These are phyloP conservation scores for Steccherinum ochraceum DNA, from an alignment of 768 basidiomycete species.

Conservation along the genomic window DNA sequence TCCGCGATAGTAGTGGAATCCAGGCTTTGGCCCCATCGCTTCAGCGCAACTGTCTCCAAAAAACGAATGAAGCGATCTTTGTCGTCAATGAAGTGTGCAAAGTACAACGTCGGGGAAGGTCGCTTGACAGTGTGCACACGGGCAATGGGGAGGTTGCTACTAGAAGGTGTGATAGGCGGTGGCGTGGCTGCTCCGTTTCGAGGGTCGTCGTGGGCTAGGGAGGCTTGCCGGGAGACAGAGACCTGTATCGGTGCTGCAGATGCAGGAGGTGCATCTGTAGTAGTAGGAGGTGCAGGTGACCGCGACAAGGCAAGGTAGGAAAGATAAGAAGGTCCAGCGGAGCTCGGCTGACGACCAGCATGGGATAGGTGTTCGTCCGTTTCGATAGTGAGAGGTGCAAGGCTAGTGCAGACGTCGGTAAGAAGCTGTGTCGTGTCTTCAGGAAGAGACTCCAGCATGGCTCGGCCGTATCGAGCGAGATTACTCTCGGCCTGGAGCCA, in stretches of 20 bases:
- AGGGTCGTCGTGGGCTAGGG: background rate
- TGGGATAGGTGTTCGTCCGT: slow-evolving; percentile 28
- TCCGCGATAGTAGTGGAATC: slow-evolving; percentile 16
- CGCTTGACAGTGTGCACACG: slow-evolving; percentile 35
- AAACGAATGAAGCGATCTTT: slow-evolving; percentile 78
- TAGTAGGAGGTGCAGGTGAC: slow-evolving; percentile 18
- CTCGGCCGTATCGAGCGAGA: slow-evolving; percentile 81
- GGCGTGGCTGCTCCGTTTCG: slow-evolving; percentile 16
- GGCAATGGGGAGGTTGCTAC: slow-evolving; percentile 10
- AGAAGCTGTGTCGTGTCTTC: slow-evolving; percentile 86
- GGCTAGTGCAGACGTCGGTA: slow-evolving; percentile 84
- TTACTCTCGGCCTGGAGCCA: slow-evolving; percentile 75
- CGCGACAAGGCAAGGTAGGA: slow-evolving; percentile 76
- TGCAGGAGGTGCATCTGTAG: slow-evolving; percentile 3
- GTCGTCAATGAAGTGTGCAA: slow-evolving; percentile 92
- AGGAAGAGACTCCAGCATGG: slow-evolving; percentile 75
- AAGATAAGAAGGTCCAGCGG: slow-evolving; percentile 57
- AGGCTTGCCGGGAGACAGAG: background rate
- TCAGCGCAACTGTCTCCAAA: slow-evolving; percentile 77
- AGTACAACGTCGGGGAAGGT: slow-evolving; percentile 82
- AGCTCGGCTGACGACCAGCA: slow-evolving; percentile 22
- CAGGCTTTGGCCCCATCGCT: slow-evolving; percentile 75
- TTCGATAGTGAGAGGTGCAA: slow-evolving; percentile 38
- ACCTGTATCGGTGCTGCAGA: background rate
- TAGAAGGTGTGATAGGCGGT: slow-evolving; percentile 21